Percentiles rank a stretch among this genome's conserved stretches.
Conservation (phyloP, 495 filamentous ascomycete genomes). For the Sabuloglossum arenarium region DNA sequence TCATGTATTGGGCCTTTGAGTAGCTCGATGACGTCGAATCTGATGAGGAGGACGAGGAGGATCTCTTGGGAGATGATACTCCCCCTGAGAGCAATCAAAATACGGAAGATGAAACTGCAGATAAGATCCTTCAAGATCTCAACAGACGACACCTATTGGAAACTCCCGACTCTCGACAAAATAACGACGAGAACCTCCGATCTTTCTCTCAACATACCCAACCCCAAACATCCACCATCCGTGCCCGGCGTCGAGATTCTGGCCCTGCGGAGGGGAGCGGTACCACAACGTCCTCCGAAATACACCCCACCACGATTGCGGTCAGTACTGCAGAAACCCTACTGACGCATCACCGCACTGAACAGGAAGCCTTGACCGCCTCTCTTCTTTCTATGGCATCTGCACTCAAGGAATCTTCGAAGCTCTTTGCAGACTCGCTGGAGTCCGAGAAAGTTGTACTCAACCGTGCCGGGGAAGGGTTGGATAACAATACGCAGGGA, state of each 20-base stretch:
- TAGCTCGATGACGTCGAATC: constrained; percentile 10
- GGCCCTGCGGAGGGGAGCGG: neutral
- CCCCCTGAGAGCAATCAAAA: neutral
- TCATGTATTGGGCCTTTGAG: constrained; percentile 8
- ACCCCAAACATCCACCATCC: neutral
- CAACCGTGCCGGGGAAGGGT: constrained; percentile 41
- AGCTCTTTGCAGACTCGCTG: constrained; percentile 46
- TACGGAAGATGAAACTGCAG: neutral
- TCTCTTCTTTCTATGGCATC: constrained; percentile 60
- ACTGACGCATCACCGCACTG: constrained; percentile 48
- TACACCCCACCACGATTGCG: neutral
- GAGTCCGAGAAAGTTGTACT: constrained; percentile 53
- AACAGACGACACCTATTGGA: neutral
- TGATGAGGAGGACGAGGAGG: constrained; percentile 7
- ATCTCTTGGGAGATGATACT: neutral
- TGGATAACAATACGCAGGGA: constrained; percentile 51
- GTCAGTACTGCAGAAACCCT: constrained; percentile 34
- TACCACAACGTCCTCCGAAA: neutral
- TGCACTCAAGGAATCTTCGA: constrained; percentile 53
- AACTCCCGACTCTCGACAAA: neutral
- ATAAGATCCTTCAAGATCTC: neutral
- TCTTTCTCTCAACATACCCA: neutral
- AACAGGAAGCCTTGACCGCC: constrained; percentile 68
- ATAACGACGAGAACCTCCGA: neutral
- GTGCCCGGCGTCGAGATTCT: neutral